Evolutionary conservation across 2,329 filamentous ascomycete genomes (phyloP).

Genomic region (Sarocladiaceae sp.): DNA sequence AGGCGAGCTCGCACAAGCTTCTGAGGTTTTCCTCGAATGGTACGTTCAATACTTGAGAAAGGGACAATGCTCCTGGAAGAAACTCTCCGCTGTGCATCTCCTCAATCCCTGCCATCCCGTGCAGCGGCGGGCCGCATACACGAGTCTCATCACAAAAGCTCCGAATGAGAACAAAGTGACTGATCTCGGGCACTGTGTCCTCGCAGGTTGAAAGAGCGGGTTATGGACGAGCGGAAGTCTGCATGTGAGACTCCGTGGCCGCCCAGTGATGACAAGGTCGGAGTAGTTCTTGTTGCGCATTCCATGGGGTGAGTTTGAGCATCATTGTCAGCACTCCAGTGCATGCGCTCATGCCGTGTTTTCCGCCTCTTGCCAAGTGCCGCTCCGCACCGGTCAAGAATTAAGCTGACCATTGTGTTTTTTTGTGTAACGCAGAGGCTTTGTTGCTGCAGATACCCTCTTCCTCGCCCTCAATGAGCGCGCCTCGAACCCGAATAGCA

Average conservation of each 20-base stretch:
- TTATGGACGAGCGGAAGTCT: conserved; percentile 72
- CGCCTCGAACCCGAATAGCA: conserved; percentile 27
- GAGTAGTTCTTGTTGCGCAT: conserved; percentile 76
- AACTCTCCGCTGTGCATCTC: background rate
- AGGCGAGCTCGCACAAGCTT: conserved; percentile 56
- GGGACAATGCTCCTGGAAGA: no score
- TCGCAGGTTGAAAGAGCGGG: conserved; percentile 71
- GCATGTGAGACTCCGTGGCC: conserved; percentile 69
- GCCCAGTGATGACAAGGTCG: conserved; percentile 74
- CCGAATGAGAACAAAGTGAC: background rate
- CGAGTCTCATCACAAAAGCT: background rate
- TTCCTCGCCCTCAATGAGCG: conserved; percentile 66
- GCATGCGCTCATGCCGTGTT: conserved; percentile 6
- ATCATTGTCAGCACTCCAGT: background rate
- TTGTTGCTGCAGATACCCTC: conserved; percentile 79
- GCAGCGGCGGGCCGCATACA: conserved; percentile 3
- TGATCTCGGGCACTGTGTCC: background rate
- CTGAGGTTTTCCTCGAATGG: conserved; percentile 43
- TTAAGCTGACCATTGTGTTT: background rate
- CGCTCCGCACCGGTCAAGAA: background rate
- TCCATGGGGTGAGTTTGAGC: conserved; percentile 70
- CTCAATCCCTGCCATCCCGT: background rate
- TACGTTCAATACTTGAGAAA: no score
- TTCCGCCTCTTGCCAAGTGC: background rate
- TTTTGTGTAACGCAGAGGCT: conserved; percentile 48